Evolutionary conservation across 176 grass and related monocot genomes (phyloP).

Genomic region (Aegilops bicornis): DNA sequence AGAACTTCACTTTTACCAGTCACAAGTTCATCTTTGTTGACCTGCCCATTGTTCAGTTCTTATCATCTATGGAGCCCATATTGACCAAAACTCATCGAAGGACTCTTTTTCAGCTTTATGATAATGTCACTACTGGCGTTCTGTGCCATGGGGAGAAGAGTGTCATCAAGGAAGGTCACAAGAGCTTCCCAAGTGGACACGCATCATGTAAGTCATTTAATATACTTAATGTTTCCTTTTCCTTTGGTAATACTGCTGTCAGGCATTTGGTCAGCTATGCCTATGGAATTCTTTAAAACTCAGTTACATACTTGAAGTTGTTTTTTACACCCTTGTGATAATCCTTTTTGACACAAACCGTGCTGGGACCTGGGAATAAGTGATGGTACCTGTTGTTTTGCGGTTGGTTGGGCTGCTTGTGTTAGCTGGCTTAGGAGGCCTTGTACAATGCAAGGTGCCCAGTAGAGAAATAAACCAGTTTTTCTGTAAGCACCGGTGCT

Average conservation of each 20-base stretch:
- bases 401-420: neutral
- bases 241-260: constrained; percentile 8
- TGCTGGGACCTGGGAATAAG: neutral
- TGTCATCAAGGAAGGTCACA: constrained; percentile 90
- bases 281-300: neutral
- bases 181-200: constrained; percentile 98
- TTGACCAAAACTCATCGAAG: neutral
- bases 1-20: constrained; percentile 12
- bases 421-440: neutral
- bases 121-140: constrained; percentile 72
- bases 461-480: no score
- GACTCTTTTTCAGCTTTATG: constrained; percentile 57
- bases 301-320: neutral
- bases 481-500: no score
- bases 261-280: neutral
- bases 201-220: constrained; percentile 57
- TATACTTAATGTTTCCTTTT: constrained; percentile 14
- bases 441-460: no score
- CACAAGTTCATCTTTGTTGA: constrained; percentile 24
- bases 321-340: neutral
- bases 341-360: neutral
- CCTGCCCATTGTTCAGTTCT: neutral
- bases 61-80: neutral
- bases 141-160: constrained; percentile 80
- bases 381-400: neutral